Conservation (phyloP, 192 early-diverging fungal genomes). For the Linnemannia hyalina region DNA sequence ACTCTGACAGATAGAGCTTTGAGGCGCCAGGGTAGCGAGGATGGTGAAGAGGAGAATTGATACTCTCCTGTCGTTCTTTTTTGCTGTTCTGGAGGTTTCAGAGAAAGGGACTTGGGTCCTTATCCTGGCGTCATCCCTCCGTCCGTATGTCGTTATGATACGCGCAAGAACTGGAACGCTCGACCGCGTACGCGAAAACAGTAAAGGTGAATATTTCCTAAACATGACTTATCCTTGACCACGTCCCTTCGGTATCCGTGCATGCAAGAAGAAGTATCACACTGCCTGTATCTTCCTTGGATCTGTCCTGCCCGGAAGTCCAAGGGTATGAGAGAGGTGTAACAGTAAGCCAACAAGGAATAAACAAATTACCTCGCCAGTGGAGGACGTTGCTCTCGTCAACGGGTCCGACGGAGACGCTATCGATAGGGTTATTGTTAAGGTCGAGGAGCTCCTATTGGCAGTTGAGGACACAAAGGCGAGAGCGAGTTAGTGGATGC, state of each 20-base stretch:
- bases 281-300: too few relatives aligned
- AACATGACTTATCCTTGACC: too few relatives aligned
- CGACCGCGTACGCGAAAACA: not conserved
- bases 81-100: not conserved
- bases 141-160: not conserved
- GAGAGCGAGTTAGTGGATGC: not conserved
- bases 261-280: too few relatives aligned
- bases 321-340: not conserved
- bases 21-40: not conserved
- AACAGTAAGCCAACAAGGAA: not conserved
- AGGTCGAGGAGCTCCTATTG: slow-evolving; percentile 76
- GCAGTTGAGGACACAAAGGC: not conserved
- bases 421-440: slow-evolving; percentile 69
- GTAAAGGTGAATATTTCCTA: not conserved
- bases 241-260: too few relatives aligned
- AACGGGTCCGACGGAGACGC: slow-evolving; percentile 66
- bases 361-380: slow-evolving; percentile 70
- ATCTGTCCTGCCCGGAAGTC: not conserved
- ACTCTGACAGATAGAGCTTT: not conserved
- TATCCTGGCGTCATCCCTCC: not conserved
- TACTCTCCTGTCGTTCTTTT: not conserved
- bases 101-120: not conserved
- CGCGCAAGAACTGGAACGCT: not conserved
- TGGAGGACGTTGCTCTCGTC: slow-evolving; percentile 73
- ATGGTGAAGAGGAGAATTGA: not conserved